Conservation (phyloP, 495 filamentous ascomycete species). For the Tuber aestivum region DNA sequence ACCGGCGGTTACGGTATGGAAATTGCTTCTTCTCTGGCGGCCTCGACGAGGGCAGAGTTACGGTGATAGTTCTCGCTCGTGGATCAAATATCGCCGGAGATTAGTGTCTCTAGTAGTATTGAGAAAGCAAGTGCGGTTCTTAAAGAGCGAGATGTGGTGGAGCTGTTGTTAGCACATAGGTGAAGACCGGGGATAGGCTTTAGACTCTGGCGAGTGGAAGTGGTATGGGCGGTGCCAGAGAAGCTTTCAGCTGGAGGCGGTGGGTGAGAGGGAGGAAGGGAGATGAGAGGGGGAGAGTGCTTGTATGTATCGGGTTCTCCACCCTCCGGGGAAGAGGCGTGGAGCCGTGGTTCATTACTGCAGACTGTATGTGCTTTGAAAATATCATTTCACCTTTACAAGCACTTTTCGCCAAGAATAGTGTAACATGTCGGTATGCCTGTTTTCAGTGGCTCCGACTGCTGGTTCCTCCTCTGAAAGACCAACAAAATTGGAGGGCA, state of each 20-base stretch:
- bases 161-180: background rate
- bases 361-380: background rate
- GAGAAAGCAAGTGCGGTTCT: background rate
- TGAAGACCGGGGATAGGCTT: background rate
- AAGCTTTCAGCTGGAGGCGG: background rate
- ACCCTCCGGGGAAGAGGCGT: too few relatives aligned
- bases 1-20: too few relatives aligned
- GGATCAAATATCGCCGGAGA: background rate
- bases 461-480: background rate
- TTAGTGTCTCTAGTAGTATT: background rate
- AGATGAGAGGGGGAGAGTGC: background rate
- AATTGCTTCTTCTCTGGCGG: background rate
- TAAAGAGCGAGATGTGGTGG: background rate
- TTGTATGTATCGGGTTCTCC: background rate
- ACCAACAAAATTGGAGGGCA: background rate
- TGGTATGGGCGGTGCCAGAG: background rate
- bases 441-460: background rate
- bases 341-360: background rate
- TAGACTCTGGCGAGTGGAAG: too few relatives aligned
- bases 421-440: background rate
- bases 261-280: background rate
- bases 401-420: background rate
- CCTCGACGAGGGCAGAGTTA: background rate
- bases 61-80: background rate
- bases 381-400: background rate